Evolutionary conservation across 192 early-diverging fungal genomes (phyloP).

Genomic region (Coemansia sp.): DNA sequence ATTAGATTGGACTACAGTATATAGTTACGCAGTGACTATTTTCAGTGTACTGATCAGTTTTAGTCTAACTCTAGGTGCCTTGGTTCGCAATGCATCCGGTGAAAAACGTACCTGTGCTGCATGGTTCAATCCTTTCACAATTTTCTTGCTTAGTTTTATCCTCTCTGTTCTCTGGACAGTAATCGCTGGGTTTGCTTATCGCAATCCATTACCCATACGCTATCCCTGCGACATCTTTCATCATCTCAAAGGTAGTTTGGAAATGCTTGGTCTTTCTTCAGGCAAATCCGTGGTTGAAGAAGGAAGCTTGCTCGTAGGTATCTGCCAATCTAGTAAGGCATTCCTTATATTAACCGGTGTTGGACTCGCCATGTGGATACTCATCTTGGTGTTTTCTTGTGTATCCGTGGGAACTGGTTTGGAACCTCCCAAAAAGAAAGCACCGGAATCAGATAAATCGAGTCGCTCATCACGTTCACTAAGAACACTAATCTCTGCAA

Average conservation of each 20-base stretch:
- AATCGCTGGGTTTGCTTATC: slow-evolving; percentile 2
- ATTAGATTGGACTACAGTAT: slow-evolving; percentile 1
- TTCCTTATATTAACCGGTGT: slow-evolving; percentile 2
- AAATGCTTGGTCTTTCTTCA: neutral
- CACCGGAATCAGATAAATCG: no score
- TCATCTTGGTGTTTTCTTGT: slow-evolving; percentile 3
- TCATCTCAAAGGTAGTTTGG: neutral
- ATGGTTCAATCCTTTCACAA: neutral
- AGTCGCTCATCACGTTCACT: no score
- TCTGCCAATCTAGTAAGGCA: slow-evolving; percentile 6
- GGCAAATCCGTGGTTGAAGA: slow-evolving; percentile 1
- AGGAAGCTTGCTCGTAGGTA: neutral
- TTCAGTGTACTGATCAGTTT: neutral
- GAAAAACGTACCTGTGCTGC: neutral
- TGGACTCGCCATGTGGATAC: slow-evolving; percentile 1
- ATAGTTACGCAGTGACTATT: neutral
- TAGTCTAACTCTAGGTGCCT: neutral
- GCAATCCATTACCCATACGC: slow-evolving; percentile 1
- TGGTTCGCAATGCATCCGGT: neutral
- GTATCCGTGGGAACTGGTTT: neutral
- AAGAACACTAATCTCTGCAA: no score
- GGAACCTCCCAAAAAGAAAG: neutral
- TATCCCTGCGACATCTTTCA: slow-evolving; percentile 3
- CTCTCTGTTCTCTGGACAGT: slow-evolving; percentile 5
- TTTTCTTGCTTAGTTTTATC: neutral